A percentile compares a stretch with the other conserved stretches of the same genome.
phyloP scores from a whole-genome alignment of 2,329 filamentous ascomycete genomes.

The Claviceps sp. region DNA sequence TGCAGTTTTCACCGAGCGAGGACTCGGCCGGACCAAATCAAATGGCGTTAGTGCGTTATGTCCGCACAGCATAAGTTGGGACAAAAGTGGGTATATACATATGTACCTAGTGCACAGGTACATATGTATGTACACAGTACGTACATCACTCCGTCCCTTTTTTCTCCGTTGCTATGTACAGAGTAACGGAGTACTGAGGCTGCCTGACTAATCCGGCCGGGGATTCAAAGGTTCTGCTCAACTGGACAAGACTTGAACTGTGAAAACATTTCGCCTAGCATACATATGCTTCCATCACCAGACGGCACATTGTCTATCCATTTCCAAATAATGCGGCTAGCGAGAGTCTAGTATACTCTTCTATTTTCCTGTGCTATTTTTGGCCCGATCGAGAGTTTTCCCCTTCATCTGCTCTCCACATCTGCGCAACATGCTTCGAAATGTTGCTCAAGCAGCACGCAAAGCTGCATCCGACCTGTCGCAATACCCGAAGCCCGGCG shows the following conservation, averaged over 20 bases:
- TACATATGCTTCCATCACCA: neutral
- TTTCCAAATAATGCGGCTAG: neutral
- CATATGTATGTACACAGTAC: too few species aligned
- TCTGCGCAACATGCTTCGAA: conserved; percentile 33
- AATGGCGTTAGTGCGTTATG: neutral
- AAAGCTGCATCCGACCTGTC: conserved; percentile 64
- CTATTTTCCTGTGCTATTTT: neutral
- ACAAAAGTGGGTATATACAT: too few species aligned
- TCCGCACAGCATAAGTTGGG: neutral
- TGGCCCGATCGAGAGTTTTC: neutral
- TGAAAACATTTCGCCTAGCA: neutral
- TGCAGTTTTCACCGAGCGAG: conserved; percentile 4
- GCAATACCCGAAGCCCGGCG: conserved; percentile 64
- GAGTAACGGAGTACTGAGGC: too few species aligned
- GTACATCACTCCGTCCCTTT: too few species aligned
- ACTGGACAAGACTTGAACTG: neutral
- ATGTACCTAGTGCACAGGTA: too few species aligned
- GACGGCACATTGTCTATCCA: neutral
- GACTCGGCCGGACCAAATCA: neutral
- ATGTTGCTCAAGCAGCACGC: conserved; percentile 36
- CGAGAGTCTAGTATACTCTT: neutral
- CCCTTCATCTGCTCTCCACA: neutral
- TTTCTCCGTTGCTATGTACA: too few species aligned
- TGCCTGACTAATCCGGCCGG: neutral
- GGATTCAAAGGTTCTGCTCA: neutral